Percentiles rank a stretch among this genome's conserved stretches.
These are phyloP conservation scores for Lactarius sanguifluus DNA, from an alignment of 768 basidiomycete genomes.

Conservation along the genomic window DNA sequence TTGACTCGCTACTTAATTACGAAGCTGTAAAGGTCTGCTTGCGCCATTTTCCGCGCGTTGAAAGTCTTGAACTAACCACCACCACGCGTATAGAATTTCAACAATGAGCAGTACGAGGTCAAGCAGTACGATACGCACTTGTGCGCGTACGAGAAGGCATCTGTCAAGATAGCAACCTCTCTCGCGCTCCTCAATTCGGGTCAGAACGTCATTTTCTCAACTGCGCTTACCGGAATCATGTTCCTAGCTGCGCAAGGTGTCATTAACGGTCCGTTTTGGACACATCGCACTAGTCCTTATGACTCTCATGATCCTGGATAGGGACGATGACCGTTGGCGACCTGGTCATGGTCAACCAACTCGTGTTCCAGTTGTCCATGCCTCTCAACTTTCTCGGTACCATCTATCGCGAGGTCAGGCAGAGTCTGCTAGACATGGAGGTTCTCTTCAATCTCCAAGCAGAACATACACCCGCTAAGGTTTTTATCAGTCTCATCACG, in stretches of 20 bases:
- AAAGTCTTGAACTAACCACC: background rate
- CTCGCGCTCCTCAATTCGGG: conserved; percentile 93
- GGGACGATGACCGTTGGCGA: conserved; percentile 99
- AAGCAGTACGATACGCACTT: conserved; percentile 90
- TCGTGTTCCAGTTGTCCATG: conserved; percentile 95
- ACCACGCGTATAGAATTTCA: conserved; percentile 73
- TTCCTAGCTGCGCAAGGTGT: conserved; percentile 95
- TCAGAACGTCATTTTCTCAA: conserved; percentile 95
- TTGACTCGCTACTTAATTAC: conserved; percentile 96
- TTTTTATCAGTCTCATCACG: conserved; percentile 1
- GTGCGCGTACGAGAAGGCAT: conserved; percentile 83
- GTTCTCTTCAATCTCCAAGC: conserved; percentile 87
- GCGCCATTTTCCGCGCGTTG: background rate
- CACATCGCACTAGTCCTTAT: background rate
- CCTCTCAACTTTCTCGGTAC: conserved; percentile 97
- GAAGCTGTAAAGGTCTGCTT: conserved; percentile 90
- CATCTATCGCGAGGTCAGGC: conserved; percentile 95
- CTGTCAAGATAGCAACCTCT: conserved; percentile 92
- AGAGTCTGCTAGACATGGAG: conserved; percentile 97
- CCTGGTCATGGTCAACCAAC: conserved; percentile 98
- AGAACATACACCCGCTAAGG: conserved; percentile 70
- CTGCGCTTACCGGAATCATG: conserved; percentile 93
- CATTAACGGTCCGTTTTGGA: conserved; percentile 62
- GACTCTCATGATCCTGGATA: conserved; percentile 35
- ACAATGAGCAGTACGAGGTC: conserved; percentile 92